Conservation (phyloP, 2,329 filamentous ascomycete species). For the Hirsutella rhossiliensis region DNA sequence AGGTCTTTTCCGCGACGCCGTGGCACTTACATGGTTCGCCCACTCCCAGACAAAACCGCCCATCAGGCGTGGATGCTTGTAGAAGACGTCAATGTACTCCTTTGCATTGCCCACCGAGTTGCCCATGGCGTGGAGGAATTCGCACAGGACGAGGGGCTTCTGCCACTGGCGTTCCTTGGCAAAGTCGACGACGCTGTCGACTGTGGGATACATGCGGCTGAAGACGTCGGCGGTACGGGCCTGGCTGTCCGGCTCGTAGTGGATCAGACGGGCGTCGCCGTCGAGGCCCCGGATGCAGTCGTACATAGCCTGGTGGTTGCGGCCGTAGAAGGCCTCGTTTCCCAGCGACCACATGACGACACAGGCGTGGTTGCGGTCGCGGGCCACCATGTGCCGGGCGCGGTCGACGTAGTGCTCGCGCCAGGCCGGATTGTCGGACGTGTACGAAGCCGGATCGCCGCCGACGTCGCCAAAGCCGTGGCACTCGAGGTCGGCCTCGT, state of each 20-base stretch:
- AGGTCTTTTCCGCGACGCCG: neutral
- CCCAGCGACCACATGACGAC: constrained; percentile 62
- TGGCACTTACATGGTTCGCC: constrained; percentile 35
- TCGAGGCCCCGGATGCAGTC: constrained; percentile 47
- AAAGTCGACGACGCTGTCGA: constrained; percentile 29
- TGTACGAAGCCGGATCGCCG: constrained; percentile 24
- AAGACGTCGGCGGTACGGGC: constrained; percentile 50
- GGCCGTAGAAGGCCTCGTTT: constrained; percentile 60
- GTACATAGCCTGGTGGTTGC: constrained; percentile 57
- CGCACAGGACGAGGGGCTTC: constrained; percentile 46
- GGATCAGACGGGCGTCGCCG: constrained; percentile 42
- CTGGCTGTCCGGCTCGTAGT: constrained; percentile 52
- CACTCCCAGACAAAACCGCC: constrained; percentile 58
- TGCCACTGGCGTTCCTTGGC: constrained; percentile 29
- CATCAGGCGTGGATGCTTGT: constrained; percentile 35
- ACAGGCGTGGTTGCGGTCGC: constrained; percentile 48
- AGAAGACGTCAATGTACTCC: constrained; percentile 56
- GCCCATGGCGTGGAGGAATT: constrained; percentile 54
- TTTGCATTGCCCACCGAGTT: constrained; percentile 57
- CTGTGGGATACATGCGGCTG: constrained; percentile 51
- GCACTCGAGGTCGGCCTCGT: constrained; percentile 42
- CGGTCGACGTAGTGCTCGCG: constrained; percentile 54
- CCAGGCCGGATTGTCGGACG: constrained; percentile 50
- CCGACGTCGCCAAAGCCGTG: constrained; percentile 35
- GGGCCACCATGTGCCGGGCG: constrained; percentile 48